Evolutionary conservation across 163 green algal species (phyloP).

Genomic region (Scenedesmus sp.): DNA sequence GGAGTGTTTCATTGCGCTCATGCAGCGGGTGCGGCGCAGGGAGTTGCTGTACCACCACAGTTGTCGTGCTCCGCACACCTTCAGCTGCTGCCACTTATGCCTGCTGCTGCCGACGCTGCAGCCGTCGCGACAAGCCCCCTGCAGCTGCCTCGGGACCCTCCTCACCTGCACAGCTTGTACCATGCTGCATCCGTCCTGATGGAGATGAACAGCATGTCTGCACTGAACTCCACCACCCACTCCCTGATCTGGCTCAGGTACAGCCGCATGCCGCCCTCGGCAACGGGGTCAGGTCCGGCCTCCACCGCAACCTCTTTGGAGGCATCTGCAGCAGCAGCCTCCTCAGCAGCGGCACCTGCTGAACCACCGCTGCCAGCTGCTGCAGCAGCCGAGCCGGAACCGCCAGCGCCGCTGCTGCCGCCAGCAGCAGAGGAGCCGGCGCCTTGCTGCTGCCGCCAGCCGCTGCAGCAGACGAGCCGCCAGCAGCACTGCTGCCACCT

Average conservation of each 20-base stretch:
- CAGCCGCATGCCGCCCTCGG: conserved; percentile 81
- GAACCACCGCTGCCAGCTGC: background rate
- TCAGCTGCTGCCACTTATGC: too few species aligned
- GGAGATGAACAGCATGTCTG: conserved; percentile 93
- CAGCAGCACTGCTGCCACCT: background rate
- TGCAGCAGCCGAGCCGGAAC: background rate
- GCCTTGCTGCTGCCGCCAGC: background rate
- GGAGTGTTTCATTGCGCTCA: too few species aligned
- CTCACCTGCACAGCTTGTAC: conserved; percentile 88
- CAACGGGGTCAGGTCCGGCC: conserved; percentile 18
- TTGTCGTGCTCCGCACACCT: too few species aligned
- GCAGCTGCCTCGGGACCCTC: background rate
- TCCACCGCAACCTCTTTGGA: background rate
- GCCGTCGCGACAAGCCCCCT: too few species aligned
- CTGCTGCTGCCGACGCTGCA: background rate
- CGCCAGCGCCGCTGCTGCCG: conserved; percentile 20
- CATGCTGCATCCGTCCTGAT: conserved; percentile 93
- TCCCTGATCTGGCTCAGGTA: conserved; percentile 93
- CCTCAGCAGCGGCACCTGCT: background rate
- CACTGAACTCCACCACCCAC: conserved; percentile 92
- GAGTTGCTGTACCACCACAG: too few species aligned
- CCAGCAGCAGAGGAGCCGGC: conserved; percentile 18
- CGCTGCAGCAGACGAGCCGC: conserved; percentile 5
- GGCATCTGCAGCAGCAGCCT: conserved; percentile 11
- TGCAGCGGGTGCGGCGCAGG: too few species aligned